Percentiles rank a stretch among this genome's conserved stretches.
Conservation (phyloP, 2,329 filamentous ascomycete genomes). For the Thielaviopsis ethacetica region DNA sequence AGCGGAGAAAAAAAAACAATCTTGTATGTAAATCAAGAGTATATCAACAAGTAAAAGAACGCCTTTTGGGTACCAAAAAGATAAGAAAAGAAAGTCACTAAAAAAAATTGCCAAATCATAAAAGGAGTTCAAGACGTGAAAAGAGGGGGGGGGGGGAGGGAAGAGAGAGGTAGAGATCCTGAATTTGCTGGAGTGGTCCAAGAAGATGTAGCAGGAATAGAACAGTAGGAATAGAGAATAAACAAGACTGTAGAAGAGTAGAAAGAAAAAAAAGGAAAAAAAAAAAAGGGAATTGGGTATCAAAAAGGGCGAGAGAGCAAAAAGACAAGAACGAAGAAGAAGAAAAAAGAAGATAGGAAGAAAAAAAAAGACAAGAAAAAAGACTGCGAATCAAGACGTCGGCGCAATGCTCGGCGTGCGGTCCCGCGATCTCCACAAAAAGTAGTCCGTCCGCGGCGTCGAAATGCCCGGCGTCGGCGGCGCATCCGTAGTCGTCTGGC, state of each 20-base stretch:
- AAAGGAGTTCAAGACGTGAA: no score
- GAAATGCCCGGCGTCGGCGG: constrained; percentile 17
- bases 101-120: no score
- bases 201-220: not conserved
- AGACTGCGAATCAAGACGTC: not conserved
- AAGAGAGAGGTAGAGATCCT: not conserved
- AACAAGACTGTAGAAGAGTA: not conserved
- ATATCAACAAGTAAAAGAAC: no score
- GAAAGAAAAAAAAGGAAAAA: not conserved
- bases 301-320: not conserved
- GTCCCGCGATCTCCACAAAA: constrained; percentile 35
- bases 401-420: constrained; percentile 17
- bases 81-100: no score
- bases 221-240: not conserved
- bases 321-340: constrained; percentile 5
- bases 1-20: no score
- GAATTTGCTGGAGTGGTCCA: not conserved
- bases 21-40: no score
- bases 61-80: no score
- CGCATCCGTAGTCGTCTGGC: constrained; percentile 15
- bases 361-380: not conserved
- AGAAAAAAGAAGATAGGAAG: not conserved
- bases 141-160: no score
- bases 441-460: constrained; percentile 23
- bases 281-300: constrained; percentile 10